These are phyloP conservation scores for Oryza brachyantha DNA, from an alignment of 176 grass and related monocot genomes.

Conservation along the genomic window DNA sequence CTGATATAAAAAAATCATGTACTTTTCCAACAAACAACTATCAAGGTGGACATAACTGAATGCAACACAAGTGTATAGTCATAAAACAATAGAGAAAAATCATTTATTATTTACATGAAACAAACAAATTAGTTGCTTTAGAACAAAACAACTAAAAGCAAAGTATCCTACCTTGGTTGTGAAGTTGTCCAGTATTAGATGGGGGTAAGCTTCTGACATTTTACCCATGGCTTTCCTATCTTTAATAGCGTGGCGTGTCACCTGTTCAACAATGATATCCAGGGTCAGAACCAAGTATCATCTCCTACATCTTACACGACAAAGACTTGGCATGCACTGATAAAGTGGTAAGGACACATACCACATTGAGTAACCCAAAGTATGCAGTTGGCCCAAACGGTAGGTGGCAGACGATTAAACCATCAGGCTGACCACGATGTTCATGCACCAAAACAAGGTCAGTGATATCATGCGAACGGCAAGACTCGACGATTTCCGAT, in stretches of 20 bases:
- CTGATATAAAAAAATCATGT: not conserved
- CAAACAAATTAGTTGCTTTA: not conserved
- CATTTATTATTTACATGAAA: not conserved
- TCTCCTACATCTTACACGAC: not conserved
- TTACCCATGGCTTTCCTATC: slow-evolving; percentile 87
- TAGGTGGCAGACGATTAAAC: slow-evolving; percentile 86
- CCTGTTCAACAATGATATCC: slow-evolving; percentile 35
- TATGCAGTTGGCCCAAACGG: slow-evolving; percentile 86
- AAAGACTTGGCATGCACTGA: not conserved
- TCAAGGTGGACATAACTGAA: not conserved
- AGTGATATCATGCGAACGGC: slow-evolving; percentile 74
- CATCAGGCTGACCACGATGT: slow-evolving; percentile 89
- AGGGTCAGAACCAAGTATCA: slow-evolving; percentile 8
- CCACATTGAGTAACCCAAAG: slow-evolving; percentile 93
- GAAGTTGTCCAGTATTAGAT: slow-evolving; percentile 87
- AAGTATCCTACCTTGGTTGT: slow-evolving; percentile 51
- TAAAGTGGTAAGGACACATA: not conserved
- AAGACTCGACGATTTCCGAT: slow-evolving; percentile 83
- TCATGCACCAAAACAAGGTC: slow-evolving; percentile 93
- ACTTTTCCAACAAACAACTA: not conserved
- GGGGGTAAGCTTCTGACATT: slow-evolving; percentile 96
- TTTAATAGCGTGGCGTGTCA: slow-evolving; percentile 87
- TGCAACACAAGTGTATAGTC: not conserved
- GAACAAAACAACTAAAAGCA: not conserved
- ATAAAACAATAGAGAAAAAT: not conserved